phyloP scores from a whole-genome alignment of 257 asterid species.

The Rehmannia glutinosa region DNA sequence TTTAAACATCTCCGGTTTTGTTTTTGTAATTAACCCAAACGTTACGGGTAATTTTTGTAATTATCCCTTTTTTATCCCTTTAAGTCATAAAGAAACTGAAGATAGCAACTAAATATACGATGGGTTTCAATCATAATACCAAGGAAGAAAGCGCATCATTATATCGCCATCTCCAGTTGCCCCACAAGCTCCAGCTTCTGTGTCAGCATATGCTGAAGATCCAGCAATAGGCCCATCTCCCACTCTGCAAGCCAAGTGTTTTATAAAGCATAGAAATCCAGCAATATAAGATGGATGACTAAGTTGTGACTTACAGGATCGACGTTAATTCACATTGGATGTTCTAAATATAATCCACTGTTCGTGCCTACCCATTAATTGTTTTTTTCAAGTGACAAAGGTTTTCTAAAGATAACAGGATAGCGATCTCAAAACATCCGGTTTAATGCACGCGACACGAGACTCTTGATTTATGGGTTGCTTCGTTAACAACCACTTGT shows the following conservation, averaged over 20 bases:
- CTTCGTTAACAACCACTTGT: too few species aligned
- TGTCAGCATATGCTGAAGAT: conserved; percentile 84
- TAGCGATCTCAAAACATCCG: neutral
- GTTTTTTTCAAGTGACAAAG: neutral
- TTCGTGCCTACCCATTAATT: neutral
- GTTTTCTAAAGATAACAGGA: neutral
- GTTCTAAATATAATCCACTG: neutral
- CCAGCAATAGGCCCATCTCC: conserved; percentile 99
- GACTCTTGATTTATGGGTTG: neutral
- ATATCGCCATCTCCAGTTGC: conserved; percentile 97
- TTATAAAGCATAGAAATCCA: neutral
- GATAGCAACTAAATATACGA: neutral
- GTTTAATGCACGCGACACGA: neutral
- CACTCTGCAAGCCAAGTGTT: conserved; percentile 43
- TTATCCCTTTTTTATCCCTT: neutral
- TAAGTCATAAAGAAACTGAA: neutral
- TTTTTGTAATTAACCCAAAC: too few species aligned
- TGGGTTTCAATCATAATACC: conserved; percentile 35
- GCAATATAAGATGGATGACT: neutral
- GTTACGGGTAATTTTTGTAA: too few species aligned
- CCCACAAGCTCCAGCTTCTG: conserved; percentile 96
- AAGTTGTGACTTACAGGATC: neutral
- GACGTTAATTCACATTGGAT: neutral
- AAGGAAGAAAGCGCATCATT: conserved; percentile 99
- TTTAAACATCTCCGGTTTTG: too few species aligned